Evolutionary conservation across 495 filamentous ascomycete species (phyloP).

Genomic region (Mytilinidion resinicola): DNA sequence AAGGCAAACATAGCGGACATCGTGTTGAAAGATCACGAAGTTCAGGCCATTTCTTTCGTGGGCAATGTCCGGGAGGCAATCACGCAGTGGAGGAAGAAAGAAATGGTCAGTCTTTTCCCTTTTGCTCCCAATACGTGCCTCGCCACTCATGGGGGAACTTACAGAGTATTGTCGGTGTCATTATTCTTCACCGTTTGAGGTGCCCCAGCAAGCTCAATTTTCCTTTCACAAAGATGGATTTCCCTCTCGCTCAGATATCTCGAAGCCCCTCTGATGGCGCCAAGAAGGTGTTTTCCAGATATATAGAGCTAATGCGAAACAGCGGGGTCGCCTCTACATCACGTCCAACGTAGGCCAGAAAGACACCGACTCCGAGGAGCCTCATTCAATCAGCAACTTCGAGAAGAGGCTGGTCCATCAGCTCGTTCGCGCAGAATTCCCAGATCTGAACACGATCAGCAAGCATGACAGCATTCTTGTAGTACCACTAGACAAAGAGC

Average conservation of each 20-base stretch:
- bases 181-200: too few species aligned
- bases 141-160: background rate
- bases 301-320: too few species aligned
- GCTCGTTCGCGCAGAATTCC: conserved; percentile 57
- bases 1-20: conserved; percentile 42
- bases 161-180: background rate
- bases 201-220: background rate
- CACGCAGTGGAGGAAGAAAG: conserved; percentile 40
- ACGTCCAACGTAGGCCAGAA: conserved; percentile 7
- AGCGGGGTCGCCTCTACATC: background rate
- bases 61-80: conserved; percentile 44
- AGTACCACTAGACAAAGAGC: conserved; percentile 41
- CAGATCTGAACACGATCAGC: conserved; percentile 45
- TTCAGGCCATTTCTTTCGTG: conserved; percentile 52
- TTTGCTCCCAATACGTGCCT: too few species aligned
- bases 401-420: conserved; percentile 65
- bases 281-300: too few species aligned
- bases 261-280: too few species aligned
- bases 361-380: too few species aligned
- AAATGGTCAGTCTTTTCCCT: conserved; percentile 3
- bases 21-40: conserved; percentile 48
- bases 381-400: conserved; percentile 12
- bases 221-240: too few species aligned
- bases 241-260: too few species aligned
- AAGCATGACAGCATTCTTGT: conserved; percentile 49